These are phyloP conservation scores for Cutaneotrichosporon cyanovorans DNA, from an alignment of 1,284 basidiomycete species.

Conservation along the genomic window DNA sequence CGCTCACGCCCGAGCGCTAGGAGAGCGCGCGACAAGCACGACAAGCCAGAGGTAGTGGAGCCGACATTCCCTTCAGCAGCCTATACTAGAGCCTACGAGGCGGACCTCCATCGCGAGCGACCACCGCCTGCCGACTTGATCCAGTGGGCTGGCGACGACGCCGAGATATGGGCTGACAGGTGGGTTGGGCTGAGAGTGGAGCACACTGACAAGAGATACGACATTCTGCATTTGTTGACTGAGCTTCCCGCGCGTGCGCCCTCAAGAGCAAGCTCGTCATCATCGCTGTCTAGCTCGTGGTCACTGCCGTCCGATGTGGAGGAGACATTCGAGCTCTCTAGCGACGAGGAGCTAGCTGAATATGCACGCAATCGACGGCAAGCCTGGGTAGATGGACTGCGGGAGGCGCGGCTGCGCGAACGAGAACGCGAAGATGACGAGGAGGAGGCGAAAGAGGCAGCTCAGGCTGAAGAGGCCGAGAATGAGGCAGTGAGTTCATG, in stretches of 20 bases:
- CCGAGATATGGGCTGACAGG: slow-evolving; percentile 30
- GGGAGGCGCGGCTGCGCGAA: slow-evolving; percentile 57
- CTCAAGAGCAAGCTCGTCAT: slow-evolving; percentile 2
- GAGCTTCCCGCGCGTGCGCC: slow-evolving; percentile 22
- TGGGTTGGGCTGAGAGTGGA: slow-evolving; percentile 1
- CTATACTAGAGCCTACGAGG: slow-evolving; percentile 32
- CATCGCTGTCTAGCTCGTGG: slow-evolving; percentile 41
- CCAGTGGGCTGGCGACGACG: slow-evolving; percentile 22
- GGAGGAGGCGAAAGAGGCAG: slow-evolving; percentile 55
- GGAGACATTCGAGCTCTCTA: slow-evolving; percentile 67
- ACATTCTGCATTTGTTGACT: slow-evolving; percentile 65
- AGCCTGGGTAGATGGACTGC: slow-evolving; percentile 54
- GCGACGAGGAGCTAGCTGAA: slow-evolving; percentile 56
- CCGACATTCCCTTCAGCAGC: slow-evolving; percentile 5
- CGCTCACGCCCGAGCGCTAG: not conserved
- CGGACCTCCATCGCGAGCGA: slow-evolving; percentile 19
- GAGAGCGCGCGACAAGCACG: not conserved
- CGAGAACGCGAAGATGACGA: slow-evolving; percentile 51
- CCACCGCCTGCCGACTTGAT: slow-evolving; percentile 17
- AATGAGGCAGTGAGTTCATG: slow-evolving; percentile 52
- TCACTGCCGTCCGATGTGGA: slow-evolving; percentile 77
- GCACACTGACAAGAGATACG: slow-evolving; percentile 54
- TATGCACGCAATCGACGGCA: slow-evolving; percentile 60
- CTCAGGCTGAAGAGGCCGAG: slow-evolving; percentile 55
- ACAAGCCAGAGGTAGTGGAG: not conserved